Percentiles rank a stretch among this genome's conserved stretches.
These are phyloP conservation scores for Echinochloa phyllopogon DNA, from an alignment of 176 grass and related monocot genomes.

Conservation along the genomic window DNA sequence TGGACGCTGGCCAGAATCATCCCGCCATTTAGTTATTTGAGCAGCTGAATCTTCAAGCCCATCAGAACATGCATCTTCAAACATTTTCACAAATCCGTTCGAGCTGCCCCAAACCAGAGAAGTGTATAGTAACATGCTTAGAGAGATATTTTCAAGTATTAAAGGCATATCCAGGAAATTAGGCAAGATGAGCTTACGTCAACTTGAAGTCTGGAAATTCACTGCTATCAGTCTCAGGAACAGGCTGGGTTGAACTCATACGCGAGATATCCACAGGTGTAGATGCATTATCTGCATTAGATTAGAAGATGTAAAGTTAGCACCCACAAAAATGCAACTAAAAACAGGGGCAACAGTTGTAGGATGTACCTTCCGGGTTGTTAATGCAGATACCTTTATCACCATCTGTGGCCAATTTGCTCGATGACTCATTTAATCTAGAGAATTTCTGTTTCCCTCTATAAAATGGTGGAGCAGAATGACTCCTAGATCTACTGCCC, in stretches of 20 bases:
- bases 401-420: slow-evolving; percentile 38
- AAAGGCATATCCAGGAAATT: slow-evolving; percentile 31
- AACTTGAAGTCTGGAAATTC: slow-evolving; percentile 55
- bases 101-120: slow-evolving; percentile 39
- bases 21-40: slow-evolving; percentile 78
- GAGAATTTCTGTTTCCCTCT: slow-evolving; percentile 76
- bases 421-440: slow-evolving; percentile 52
- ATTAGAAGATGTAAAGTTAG: slow-evolving; percentile 35
- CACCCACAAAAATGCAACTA: slow-evolving; percentile 24
- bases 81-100: slow-evolving; percentile 46
- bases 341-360: slow-evolving; percentile 1
- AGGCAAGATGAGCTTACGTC: slow-evolving; percentile 52
- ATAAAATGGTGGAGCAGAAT: slow-evolving; percentile 89
- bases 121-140: slow-evolving; percentile 10
- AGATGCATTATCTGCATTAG: slow-evolving; percentile 46
- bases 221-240: slow-evolving; percentile 47
- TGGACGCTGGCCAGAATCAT: slow-evolving; percentile 51
- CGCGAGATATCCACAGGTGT: slow-evolving; percentile 35
- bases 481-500: slow-evolving; percentile 64
- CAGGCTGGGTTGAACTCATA: slow-evolving; percentile 58
- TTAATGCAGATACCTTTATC: slow-evolving; percentile 51
- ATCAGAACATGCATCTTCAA: slow-evolving; percentile 44
- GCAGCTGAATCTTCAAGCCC: slow-evolving; percentile 55
- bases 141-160: slow-evolving; percentile 30
- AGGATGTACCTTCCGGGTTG: slow-evolving; percentile 54